Base-by-base conservation (phyloP, 1,284 basidiomycete genomes). In the Pholiota adiposa region DNA sequence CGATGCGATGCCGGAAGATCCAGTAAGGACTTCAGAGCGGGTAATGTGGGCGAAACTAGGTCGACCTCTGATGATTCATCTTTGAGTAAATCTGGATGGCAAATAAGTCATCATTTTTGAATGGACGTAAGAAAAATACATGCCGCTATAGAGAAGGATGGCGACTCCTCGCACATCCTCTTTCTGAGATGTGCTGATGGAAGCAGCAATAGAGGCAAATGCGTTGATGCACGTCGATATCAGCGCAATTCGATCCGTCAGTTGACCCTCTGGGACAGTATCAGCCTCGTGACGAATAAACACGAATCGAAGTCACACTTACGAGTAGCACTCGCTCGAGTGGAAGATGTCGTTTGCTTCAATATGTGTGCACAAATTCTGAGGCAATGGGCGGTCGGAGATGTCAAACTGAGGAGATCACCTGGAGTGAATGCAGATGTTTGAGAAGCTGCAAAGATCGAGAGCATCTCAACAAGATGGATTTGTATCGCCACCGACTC, bases 61-160 rank as follows among this genome's bases (percentile, higher is more conserved):
- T 97, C 94, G 41, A 89, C 76, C 43, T 89, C 87, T 0, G 88
- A 84, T 0, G 85, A 84, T 69, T 97, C 96, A 61, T 96, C 93
- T 72, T 89, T 91, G 38, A 97, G 76, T 3, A 96, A 72, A 60
- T 95, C 94, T 92, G 33, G 3, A 41, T 38, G 18, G 21, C 4
- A 36, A 51, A 33, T 33, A 34, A 44, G n/a, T 12, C 5, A 23
- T 33, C 19, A 46, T 41, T 46, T 55, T 8, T 53, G 2, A n/a
- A 12, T 2, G 44, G 31, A 12, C 16, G 11, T 38, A 16, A 9
- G 1, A 19, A 9, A 3, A 54, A 40, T 5, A 56, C 79, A 52
- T 74, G 92, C 93, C 91, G 25, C 84, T 82, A 70, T 96, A 97
- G 1, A 96, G 81, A 55, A 92, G 85, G 63, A 96, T 84, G 0